Evolutionary conservation across 2,329 filamentous ascomycete species (phyloP).

Genomic region (Penicillium sp.): DNA sequence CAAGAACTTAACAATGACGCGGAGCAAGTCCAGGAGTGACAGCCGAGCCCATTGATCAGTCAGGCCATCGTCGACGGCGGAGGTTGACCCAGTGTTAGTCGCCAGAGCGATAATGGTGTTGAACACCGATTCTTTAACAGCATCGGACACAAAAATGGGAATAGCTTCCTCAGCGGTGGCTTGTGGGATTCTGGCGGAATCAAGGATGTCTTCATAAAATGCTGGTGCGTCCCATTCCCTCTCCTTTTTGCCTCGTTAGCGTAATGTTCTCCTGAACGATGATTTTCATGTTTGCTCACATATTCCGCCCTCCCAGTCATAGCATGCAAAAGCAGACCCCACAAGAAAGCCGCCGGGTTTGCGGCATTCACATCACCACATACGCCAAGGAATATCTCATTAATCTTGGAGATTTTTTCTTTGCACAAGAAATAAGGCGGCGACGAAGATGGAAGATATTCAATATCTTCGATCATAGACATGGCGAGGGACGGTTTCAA

Average conservation of each 20-base stretch:
- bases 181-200: slow-evolving; percentile 41
- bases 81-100: slow-evolving; percentile 45
- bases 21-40: slow-evolving; percentile 66
- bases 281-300: background rate
- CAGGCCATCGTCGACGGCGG: slow-evolving; percentile 49
- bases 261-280: slow-evolving; percentile 34
- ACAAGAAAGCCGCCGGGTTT: slow-evolving; percentile 72
- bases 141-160: slow-evolving; percentile 45
- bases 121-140: slow-evolving; percentile 48
- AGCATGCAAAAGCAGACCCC: slow-evolving; percentile 70
- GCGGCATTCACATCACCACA: slow-evolving; percentile 58
- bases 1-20: slow-evolving; percentile 62
- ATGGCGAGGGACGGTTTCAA: slow-evolving; percentile 64
- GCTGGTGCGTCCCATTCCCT: slow-evolving; percentile 31
- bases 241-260: slow-evolving; percentile 38
- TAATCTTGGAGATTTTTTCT: slow-evolving; percentile 67
- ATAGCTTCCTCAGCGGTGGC: slow-evolving; percentile 47
- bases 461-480: slow-evolving; percentile 46
- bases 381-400: slow-evolving; percentile 63
- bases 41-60: slow-evolving; percentile 62
- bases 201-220: slow-evolving; percentile 48
- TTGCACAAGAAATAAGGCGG: slow-evolving; percentile 64
- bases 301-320: slow-evolving; percentile 58
- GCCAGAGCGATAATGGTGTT: slow-evolving; percentile 47
- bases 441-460: slow-evolving; percentile 22